Evolutionary conservation across 139 green algal genomes (phyloP), one percentile per base, ranked within the genome.

Genomic region (Eudorina sp.): DNA sequence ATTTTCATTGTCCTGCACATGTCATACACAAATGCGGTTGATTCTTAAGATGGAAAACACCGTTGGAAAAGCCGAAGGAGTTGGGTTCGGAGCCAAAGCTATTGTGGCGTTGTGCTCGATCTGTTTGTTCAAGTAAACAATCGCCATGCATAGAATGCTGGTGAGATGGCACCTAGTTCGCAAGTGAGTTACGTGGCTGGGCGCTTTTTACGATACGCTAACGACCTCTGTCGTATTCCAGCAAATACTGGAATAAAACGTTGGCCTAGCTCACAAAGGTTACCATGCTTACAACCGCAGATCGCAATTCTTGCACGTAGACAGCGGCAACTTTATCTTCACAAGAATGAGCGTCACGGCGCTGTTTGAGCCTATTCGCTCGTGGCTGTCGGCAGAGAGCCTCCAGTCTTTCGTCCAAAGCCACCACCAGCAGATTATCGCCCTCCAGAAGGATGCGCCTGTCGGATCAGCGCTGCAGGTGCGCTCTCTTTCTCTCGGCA

Each of bases 401-500:
- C 83, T 88, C 36, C 68, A 80, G 68, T 53, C 58, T 16, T 88
- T 82, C 27, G 68, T 81, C 14, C 11, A 25, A 1, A 31, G 18
- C 27, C 83, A 88, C 66, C 69, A 81, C 34, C 48, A 80, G 9
- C 1, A 38, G 38, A 88, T 88, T 31, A 58, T 82, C 11, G 83
- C 83, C 27, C 68, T 88, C 14, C 34, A 88, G 83, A 88, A 88
- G 51, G 69, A 80, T 55, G 83, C 83, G 0, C 36, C 83, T 2
- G 36, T 88, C 4, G 68, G 62, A 53, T 31, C 27, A 5, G 83
- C 83, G 36, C 48, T 88, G 43, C 51, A 88, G 83, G 83, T 78
- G 38, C 19, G 81, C n/a, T n/a, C n/a, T n/a, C n/a, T n/a, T n/a
- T n/a, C n/a, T n/a, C n/a, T n/a, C n/a, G n/a, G n/a, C n/a, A n/a